A percentile compares a stretch with the other conserved stretches of the same genome.
Conservation (phyloP, 169 alveolate species). For the Toxoplasma gondii region DNA sequence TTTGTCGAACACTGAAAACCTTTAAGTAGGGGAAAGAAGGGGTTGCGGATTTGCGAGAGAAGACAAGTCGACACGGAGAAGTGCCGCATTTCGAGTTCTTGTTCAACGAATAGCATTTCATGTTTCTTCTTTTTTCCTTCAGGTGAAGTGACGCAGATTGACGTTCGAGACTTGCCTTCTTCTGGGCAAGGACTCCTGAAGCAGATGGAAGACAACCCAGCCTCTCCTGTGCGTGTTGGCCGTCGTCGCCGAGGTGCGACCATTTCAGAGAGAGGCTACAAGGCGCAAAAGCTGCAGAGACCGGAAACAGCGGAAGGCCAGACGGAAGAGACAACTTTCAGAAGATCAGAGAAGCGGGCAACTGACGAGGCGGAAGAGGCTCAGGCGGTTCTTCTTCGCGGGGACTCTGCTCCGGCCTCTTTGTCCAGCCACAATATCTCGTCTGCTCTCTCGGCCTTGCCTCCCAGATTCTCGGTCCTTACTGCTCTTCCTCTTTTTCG, state of each 20-base stretch:
- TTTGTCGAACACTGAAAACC: neutral
- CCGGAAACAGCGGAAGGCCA: neutral
- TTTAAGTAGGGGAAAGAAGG: no score
- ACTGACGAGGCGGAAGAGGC: neutral
- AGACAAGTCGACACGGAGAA: no score
- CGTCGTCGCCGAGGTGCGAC: no score
- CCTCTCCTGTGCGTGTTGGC: no score
- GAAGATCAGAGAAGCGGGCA: neutral
- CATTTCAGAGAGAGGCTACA: neutral
- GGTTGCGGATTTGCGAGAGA: no score
- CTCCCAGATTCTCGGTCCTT: slow-evolving; percentile 70
- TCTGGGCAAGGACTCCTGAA: neutral
- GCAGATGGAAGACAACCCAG: neutral
- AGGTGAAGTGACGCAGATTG: neutral
- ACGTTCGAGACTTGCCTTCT: neutral
- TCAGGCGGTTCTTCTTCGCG: neutral
- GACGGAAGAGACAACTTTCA: neutral
- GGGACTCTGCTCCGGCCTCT: neutral
- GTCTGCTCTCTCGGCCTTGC: slow-evolving; percentile 32
- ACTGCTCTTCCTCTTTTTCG: slow-evolving; percentile 79
- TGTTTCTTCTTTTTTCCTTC: neutral
- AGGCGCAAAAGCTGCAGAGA: neutral
- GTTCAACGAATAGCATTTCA: no score
- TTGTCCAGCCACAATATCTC: neutral
- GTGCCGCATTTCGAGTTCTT: no score